phyloP scores from a whole-genome alignment of 805 yeast species.

The Ogataea philodendri region DNA sequence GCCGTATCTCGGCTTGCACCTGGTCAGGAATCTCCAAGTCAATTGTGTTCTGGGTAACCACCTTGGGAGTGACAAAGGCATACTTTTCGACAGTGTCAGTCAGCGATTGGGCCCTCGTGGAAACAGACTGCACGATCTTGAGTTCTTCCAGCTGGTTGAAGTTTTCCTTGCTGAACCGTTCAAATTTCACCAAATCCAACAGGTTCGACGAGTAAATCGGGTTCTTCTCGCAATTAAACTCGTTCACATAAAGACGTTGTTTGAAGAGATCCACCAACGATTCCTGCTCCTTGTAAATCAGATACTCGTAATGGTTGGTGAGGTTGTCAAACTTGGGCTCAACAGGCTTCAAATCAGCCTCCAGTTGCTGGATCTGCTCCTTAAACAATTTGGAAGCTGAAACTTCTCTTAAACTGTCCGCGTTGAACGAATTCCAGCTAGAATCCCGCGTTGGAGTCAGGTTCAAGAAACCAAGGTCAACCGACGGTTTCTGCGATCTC shows the following conservation, averaged over 20 bases:
- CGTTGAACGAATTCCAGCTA: slow-evolving; percentile 43
- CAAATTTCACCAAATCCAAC: slow-evolving; percentile 39
- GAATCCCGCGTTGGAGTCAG: slow-evolving; percentile 52
- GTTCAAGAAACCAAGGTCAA: slow-evolving; percentile 60
- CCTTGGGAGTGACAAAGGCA: slow-evolving; percentile 87
- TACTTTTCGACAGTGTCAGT: slow-evolving; percentile 62
- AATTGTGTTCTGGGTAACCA: slow-evolving; percentile 70
- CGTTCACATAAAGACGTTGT: slow-evolving; percentile 62
- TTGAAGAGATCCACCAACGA: slow-evolving; percentile 51
- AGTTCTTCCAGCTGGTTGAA: slow-evolving; percentile 28
- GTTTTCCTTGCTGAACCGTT: slow-evolving; percentile 30
- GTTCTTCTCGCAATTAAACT: slow-evolving; percentile 57
- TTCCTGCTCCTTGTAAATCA: slow-evolving; percentile 50
- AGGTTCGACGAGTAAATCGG: slow-evolving; percentile 70
- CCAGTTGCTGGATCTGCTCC: slow-evolving; percentile 43
- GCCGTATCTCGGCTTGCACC: slow-evolving; percentile 27
- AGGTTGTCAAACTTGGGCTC: slow-evolving; percentile 39
- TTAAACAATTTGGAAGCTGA: slow-evolving; percentile 48
- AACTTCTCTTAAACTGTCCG: slow-evolving; percentile 42
- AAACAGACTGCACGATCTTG: slow-evolving; percentile 42
- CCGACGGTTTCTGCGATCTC: slow-evolving; percentile 11
- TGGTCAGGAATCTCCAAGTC: slow-evolving; percentile 47
- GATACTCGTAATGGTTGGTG: slow-evolving; percentile 57
- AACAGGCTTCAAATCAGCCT: slow-evolving; percentile 34
- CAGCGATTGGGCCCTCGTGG: slow-evolving; percentile 40